Base-by-base conservation (phyloP, 805 yeast genomes). In the Saccharomyces jurei region DNA sequence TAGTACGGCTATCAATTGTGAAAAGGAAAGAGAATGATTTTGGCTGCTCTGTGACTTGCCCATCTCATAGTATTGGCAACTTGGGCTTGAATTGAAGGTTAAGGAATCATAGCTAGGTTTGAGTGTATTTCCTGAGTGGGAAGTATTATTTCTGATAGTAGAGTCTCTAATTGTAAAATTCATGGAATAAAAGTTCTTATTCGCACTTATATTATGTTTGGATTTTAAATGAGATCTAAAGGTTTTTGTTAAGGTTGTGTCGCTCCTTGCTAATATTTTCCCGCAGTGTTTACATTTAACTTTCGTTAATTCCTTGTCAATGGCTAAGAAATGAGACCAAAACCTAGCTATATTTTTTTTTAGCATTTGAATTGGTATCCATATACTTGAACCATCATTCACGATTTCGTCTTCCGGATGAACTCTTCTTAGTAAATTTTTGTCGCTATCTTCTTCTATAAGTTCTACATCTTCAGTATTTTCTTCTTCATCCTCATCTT, bases 271-370 rank as follows among this genome's bases (percentile, higher is more conserved):
- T 11, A 60, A 44, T 25, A 56, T 31, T 27, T 30, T 25, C 10
- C 56, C 54, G 25, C 60, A 54, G 36, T 54, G 54, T 52, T 57
- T 59, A 50, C 62, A 60, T 53, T 54, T 59, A 9, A 44, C 52
- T 13, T 28, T 6, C 1, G 25, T n/a, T 17, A 56, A 32, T 8
- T 28, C 17, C 14, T 41, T 30, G 32, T 60, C 58, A 28, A 50
- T 36, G 6, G 50, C 54, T 2, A 59, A 48, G 17, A 54, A 59
- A 49, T 59, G 62, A 5, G 62, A 54, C 60, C 60, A 57, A 28
- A 50, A 52, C 11, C 46, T 31, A 4, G 53, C 28, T 28, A 26
- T 46, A 41, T 47, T 54, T 21, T 53, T 58, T 8, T 28, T 47
- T 5, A 52, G 48, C 21, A 52, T 13, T 25, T 57, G 58, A 3